Conservation (phyloP, 257 asterid genomes). For the Echites panduratus region DNA sequence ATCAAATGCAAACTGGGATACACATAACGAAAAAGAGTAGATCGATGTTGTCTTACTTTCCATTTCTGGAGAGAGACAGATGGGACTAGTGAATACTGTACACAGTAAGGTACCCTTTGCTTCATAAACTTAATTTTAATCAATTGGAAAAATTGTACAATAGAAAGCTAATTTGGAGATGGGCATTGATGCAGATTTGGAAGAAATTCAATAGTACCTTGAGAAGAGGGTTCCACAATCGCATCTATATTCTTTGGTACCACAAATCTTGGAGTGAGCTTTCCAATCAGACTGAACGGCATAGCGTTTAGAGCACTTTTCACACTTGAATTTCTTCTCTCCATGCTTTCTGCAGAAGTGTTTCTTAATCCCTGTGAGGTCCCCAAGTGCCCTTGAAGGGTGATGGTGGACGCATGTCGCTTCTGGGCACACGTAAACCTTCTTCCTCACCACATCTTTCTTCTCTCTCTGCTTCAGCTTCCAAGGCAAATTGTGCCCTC, state of each 20-base stretch:
- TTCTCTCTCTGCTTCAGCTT: slow-evolving; percentile 63
- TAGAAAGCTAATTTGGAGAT: no score
- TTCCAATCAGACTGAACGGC: slow-evolving; percentile 93
- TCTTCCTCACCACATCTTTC: slow-evolving; percentile 43
- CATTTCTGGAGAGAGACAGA: slow-evolving; percentile 25
- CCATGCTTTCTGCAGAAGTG: slow-evolving; percentile 83
- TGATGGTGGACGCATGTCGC: slow-evolving; percentile 69
- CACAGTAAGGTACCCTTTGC: no score
- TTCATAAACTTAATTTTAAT: no score
- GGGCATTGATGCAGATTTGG: neutral
- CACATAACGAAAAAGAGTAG: no score
- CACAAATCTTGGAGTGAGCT: slow-evolving; percentile 90
- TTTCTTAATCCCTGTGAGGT: slow-evolving; percentile 85
- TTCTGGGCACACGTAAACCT: slow-evolving; percentile 82
- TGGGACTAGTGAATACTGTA: slow-evolving; percentile 7
- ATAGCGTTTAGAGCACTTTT: slow-evolving; percentile 68
- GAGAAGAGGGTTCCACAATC: slow-evolving; percentile 95
- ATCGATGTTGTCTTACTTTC: slow-evolving; percentile 26
- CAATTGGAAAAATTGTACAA: no score
- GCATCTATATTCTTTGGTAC: slow-evolving; percentile 74
- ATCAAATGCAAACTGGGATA: neutral
- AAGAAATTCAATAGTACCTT: slow-evolving; percentile 37
- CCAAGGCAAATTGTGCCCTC: slow-evolving; percentile 94
- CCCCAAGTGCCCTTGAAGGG: slow-evolving; percentile 70
- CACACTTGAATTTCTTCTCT: slow-evolving; percentile 92